These are phyloP conservation scores for Russula dissimulans DNA, from an alignment of 768 basidiomycete genomes.

Conservation along the genomic window DNA sequence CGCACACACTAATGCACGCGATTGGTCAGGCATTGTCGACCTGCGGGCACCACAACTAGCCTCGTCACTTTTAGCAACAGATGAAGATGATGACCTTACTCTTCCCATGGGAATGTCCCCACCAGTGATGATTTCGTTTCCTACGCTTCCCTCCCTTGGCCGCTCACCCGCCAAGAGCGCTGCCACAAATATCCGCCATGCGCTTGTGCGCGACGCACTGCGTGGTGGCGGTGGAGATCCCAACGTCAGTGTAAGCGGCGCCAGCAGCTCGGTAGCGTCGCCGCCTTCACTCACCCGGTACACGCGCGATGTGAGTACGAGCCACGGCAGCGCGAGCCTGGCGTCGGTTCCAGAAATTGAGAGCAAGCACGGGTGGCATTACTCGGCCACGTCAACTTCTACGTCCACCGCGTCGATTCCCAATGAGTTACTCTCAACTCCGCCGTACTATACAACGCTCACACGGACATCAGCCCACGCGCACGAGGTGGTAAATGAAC, in stretches of 20 bases:
- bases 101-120: constrained; percentile 51
- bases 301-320: constrained; percentile 31
- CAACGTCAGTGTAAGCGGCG: constrained; percentile 36
- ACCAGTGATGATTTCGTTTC: constrained; percentile 36
- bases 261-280: constrained; percentile 44
- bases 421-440: neutral
- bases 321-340: constrained; percentile 5
- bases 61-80: constrained; percentile 20
- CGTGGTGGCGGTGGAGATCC: constrained; percentile 35
- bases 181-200: constrained; percentile 55
- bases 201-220: constrained; percentile 42
- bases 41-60: constrained; percentile 41
- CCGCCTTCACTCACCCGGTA: constrained; percentile 70
- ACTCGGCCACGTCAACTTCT: neutral
- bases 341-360: constrained; percentile 50
- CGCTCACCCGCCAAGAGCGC: constrained; percentile 69
- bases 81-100: constrained; percentile 39
- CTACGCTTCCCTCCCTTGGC: constrained; percentile 31
- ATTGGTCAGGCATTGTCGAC: constrained; percentile 72
- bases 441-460: constrained; percentile 12
- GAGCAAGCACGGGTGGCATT: constrained; percentile 28
- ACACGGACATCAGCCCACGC: neutral
- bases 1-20: constrained; percentile 35
- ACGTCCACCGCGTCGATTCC: neutral
- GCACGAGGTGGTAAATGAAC: constrained; percentile 21